Conservation (phyloP, 169 alveolate species). For the Eimeria sp. region DNA sequence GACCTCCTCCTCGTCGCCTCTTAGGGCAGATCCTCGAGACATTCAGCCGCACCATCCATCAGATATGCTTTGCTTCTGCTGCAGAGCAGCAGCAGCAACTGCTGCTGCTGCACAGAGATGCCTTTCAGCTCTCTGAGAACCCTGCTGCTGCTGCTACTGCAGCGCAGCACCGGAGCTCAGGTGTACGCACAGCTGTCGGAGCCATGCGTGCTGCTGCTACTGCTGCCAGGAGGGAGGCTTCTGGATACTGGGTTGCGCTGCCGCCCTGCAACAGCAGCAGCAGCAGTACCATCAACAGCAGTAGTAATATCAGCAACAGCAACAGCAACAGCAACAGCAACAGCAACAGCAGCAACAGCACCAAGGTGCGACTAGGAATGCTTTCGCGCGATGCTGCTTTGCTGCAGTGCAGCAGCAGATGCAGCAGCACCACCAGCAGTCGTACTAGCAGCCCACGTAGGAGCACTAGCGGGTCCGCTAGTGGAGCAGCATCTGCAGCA, state of each 20-base stretch:
- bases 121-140: not conserved
- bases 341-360: constrained; percentile 44
- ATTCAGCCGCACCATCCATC: constrained; percentile 13
- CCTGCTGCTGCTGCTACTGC: constrained; percentile 13
- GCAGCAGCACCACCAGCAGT: constrained; percentile 28
- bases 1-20: constrained; percentile 15
- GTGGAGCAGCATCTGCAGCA: not conserved
- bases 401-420: constrained; percentile 30
- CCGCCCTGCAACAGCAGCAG: constrained; percentile 6
- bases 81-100: constrained; percentile 12
- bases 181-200: constrained; percentile 10
- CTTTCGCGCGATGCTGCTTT: not conserved
- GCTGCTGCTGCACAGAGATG: constrained; percentile 32
- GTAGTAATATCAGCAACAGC: not conserved
- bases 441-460: constrained; percentile 24
- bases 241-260: constrained; percentile 17
- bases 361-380: not conserved
- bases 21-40: constrained; percentile 39
- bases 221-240: constrained; percentile 8
- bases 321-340: not conserved
- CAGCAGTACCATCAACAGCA: not conserved
- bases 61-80: constrained; percentile 6
- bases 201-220: too few species aligned
- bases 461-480: not conserved
- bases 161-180: constrained; percentile 19